Percentiles rank a stretch among this genome's conserved stretches.
phyloP scores from a whole-genome alignment of 768 basidiomycete genomes.

The Termitomyces sp. region DNA sequence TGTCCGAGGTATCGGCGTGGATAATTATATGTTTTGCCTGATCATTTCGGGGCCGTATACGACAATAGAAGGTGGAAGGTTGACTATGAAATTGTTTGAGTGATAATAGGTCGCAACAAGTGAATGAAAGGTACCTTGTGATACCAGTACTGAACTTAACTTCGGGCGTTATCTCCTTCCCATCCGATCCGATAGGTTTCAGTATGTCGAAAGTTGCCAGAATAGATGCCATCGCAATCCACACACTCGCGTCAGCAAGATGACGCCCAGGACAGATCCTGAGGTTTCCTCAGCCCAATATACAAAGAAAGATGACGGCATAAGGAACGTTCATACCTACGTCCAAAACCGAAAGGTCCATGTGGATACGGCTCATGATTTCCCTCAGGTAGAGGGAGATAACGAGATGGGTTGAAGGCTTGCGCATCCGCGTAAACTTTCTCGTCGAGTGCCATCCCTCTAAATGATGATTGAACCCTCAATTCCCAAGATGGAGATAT shows the following conservation, averaged over 20 bases:
- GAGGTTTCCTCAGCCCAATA: background rate
- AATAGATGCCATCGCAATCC: background rate
- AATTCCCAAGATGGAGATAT: background rate
- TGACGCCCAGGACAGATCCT: slow-evolving; percentile 2
- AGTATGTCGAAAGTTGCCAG: background rate
- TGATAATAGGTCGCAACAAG: no score
- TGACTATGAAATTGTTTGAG: background rate
- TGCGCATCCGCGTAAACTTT: slow-evolving; percentile 7
- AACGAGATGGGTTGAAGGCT: slow-evolving; percentile 5
- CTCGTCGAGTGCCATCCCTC: slow-evolving; percentile 12
- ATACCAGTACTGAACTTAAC: background rate
- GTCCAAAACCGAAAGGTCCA: slow-evolving; percentile 4
- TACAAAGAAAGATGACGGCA: background rate
- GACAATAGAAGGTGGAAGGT: background rate
- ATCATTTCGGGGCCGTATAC: slow-evolving; percentile 1
- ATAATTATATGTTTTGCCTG: background rate
- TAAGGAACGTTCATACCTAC: background rate
- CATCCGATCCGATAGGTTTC: background rate
- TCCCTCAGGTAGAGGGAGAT: slow-evolving; percentile 4
- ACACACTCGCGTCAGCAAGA: background rate
- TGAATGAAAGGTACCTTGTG: background rate
- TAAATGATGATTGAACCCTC: background rate
- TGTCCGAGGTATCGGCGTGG: background rate
- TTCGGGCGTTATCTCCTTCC: background rate
- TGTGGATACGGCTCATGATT: background rate